Evolutionary conservation across 2,329 filamentous ascomycete genomes (phyloP).

Genomic region (Fusarium pseudonygamai): DNA sequence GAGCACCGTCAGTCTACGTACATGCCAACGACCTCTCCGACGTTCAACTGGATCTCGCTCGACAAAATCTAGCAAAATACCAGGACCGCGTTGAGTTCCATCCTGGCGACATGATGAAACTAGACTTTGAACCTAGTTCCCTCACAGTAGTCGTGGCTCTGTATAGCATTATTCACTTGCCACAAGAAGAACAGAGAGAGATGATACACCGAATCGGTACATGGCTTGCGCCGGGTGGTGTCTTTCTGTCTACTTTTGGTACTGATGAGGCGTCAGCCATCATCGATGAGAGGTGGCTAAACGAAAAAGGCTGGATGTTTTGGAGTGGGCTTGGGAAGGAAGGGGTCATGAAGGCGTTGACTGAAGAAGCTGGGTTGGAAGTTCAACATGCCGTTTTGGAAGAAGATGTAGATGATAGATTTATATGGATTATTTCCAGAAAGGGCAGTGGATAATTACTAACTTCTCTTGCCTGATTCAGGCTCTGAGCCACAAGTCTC

Average conservation of each 20-base stretch:
- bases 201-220: background rate
- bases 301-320: conserved; percentile 26
- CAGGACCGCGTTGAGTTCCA: background rate
- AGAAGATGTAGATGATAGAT: conserved; percentile 1
- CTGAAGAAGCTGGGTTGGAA: background rate
- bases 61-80: background rate
- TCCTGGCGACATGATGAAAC: conserved; percentile 14
- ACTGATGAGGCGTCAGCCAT: background rate
- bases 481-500: too few relatives aligned
- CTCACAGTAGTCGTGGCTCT: conserved; percentile 11
- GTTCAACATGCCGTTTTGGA: background rate
- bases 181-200: conserved; percentile 4
- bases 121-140: conserved; percentile 1
- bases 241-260: conserved; percentile 2
- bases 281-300: background rate
- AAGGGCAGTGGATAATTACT: background rate
- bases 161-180: conserved; percentile 23
- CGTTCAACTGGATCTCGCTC: conserved; percentile 5
- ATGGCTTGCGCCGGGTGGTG: conserved; percentile 18
- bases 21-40: conserved; percentile 21
- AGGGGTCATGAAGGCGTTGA: background rate
- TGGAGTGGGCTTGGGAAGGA: conserved; percentile 13
- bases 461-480: too few relatives aligned
- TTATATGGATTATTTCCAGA: background rate
- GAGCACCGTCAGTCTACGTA: background rate